These are phyloP conservation scores for Phytophthora syringae DNA, from an alignment of 352 stramenopile species.

Conservation along the genomic window DNA sequence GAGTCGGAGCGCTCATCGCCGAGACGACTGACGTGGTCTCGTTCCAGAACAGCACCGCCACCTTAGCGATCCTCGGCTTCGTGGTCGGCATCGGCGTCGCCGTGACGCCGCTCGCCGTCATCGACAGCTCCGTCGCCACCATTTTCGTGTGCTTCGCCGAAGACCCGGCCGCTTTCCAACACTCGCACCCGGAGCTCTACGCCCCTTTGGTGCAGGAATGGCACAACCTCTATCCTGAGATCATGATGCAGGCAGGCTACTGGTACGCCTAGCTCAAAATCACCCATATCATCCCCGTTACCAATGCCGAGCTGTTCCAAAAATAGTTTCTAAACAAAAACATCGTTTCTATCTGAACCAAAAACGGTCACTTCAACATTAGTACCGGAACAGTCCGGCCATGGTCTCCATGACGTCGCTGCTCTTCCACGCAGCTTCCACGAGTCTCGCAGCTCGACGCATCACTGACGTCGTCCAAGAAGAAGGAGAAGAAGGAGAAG, in stretches of 20 bases:
- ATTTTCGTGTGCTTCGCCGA: constrained; percentile 98
- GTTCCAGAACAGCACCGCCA: constrained; percentile 77
- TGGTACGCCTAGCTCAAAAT: constrained; percentile 55
- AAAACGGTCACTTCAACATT: constrained; percentile 19
- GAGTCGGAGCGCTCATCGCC: constrained; percentile 54
- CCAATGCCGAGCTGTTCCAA: no score
- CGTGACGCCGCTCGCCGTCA: constrained; percentile 91
- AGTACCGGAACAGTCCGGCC: background rate
- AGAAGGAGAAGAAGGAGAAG: no score
- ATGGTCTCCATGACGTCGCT: constrained; percentile 24
- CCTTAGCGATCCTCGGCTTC: constrained; percentile 87
- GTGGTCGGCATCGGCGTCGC: constrained; percentile 89
- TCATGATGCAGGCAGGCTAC: constrained; percentile 90
- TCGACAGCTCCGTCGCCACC: constrained; percentile 95
- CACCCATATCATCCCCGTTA: no score
- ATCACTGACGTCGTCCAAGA: constrained; percentile 14
- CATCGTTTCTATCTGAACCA: constrained; percentile 1
- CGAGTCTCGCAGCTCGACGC: constrained; percentile 16
- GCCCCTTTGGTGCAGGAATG: constrained; percentile 83
- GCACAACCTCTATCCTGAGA: constrained; percentile 89
- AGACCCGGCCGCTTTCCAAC: constrained; percentile 82
- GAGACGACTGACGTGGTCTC: constrained; percentile 56
- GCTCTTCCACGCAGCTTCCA: constrained; percentile 27
- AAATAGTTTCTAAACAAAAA: constrained; percentile 18
- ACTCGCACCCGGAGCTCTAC: constrained; percentile 84